Evolutionary conservation across 176 grass and related monocot species (phyloP), one percentile per base, ranked within the genome.

Genomic region (Eremochloa ophiuroides): DNA sequence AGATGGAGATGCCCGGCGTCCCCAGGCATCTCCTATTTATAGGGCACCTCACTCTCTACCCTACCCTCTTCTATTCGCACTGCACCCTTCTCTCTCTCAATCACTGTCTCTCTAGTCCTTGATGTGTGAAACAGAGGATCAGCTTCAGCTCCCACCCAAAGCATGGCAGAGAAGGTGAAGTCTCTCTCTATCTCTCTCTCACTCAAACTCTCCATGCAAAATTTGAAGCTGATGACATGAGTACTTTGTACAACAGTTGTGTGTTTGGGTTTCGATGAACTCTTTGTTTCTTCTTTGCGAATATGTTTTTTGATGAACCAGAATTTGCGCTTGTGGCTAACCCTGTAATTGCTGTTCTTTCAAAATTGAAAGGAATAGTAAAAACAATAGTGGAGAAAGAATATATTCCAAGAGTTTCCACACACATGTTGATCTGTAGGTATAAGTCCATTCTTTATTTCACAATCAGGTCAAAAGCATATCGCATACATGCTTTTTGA

Each of bases 111-210:
- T 56, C 50, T n/a, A 56, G 23, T 41, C 25, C 43, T 35, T 41
- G 0, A 79, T 88, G 86, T 83, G 71, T 71, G 16, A 40, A 35
- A n/a, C 37, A 14, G 38, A 43, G 39, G 20, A 60, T 11, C 11
- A 44, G 2, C 0, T n/a, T n/a, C n/a, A 40, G 3, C 0, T 46
- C 48, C 69, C 7, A 29, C 4, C 10, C 2, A 9, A 83, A 68
- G 7, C 39, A 88, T 84, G 86, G 81, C 81, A 2, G 87, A 80
- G 69, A 75, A 80, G 69, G 87, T 88, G 18, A 50, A n/a, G n/a
- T 9, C 31, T 20, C 59, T 48, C 47, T 40, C 66, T 29, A n/a
- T 29, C n/a, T n/a, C n/a, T n/a, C n/a, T n/a, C 20, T 78, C 26
- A 72, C 20, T 77, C 7, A n/a, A 42, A 40, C 2, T 23, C 33